phyloP scores from a whole-genome alignment of 164 flowering plant genomes.

The Stephania cephalantha region DNA sequence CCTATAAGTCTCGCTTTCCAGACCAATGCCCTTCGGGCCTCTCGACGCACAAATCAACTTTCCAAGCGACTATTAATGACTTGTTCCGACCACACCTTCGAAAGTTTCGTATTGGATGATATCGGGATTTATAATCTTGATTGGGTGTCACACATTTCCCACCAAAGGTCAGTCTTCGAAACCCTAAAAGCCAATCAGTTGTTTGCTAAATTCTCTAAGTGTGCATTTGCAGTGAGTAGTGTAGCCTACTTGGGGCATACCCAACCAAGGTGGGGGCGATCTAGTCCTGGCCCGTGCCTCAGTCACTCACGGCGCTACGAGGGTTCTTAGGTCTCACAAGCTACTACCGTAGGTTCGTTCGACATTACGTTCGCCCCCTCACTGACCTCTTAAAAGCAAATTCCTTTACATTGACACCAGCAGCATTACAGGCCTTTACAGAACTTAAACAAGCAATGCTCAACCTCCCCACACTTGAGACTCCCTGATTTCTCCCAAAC shows the following conservation, averaged over 20 bases:
- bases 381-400: not conserved
- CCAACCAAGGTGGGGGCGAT: not conserved
- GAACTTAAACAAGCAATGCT: not conserved
- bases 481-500: not conserved
- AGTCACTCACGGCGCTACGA: not conserved
- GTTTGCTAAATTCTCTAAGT: not conserved
- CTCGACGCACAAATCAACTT: constrained; percentile 1
- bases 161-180: not conserved
- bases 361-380: not conserved
- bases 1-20: not conserved
- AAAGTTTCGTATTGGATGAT: constrained; percentile 3
- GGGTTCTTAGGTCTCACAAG: constrained; percentile 12
- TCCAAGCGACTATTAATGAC: not conserved
- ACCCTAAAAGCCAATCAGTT: not conserved
- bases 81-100: not conserved
- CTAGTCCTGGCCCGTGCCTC: not conserved
- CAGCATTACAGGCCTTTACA: not conserved
- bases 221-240: not conserved
- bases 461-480: not conserved
- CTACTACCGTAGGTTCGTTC: constrained; percentile 5
- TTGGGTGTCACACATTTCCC: not conserved
- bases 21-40: constrained; percentile 7
- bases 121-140: not conserved
- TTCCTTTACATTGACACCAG: not conserved
- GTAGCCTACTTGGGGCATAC: not conserved